These are phyloP conservation scores for Omphalotus olearius DNA, from an alignment of 1,284 basidiomycete species.

Conservation along the genomic window DNA sequence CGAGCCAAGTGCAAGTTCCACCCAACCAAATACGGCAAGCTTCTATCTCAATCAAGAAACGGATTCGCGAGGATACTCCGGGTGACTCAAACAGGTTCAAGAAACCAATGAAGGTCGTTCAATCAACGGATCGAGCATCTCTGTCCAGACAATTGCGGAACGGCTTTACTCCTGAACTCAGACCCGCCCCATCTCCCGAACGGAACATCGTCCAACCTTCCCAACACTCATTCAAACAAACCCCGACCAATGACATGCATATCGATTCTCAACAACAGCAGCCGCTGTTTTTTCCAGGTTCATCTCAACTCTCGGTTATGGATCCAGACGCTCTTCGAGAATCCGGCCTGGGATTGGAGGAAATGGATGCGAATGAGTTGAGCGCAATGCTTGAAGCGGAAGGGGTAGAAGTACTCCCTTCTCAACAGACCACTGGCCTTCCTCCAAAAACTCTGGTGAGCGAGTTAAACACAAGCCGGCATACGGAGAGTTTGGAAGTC, in stretches of 20 bases:
- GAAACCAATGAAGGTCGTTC: conserved; percentile 58
- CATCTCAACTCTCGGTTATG: conserved; percentile 58
- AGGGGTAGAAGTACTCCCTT: conserved; percentile 48
- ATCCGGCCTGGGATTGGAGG: conserved; percentile 60
- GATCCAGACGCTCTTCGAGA: conserved; percentile 46
- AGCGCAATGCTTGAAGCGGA: conserved; percentile 61
- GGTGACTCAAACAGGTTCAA: conserved; percentile 32
- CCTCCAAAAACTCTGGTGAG: background rate
- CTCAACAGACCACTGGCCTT: background rate
- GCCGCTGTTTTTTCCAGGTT: conserved; percentile 61
- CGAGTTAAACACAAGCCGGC: background rate
- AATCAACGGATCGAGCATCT: conserved; percentile 33
- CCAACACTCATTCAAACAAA: conserved; percentile 10
- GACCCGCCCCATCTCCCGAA: background rate
- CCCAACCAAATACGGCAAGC: conserved; percentile 22
- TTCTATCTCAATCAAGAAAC: conserved; percentile 28
- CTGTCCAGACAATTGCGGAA: conserved; percentile 6
- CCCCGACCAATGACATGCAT: background rate
- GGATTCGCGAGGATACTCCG: conserved; percentile 38
- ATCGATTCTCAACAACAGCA: conserved; percentile 30
- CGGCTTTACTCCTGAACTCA: background rate
- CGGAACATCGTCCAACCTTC: background rate
- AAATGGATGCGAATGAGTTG: conserved; percentile 61
- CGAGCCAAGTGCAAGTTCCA: conserved; percentile 52
- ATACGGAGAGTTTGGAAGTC: background rate